Conservation (phyloP, 441 rosid species). For the Theobroma grandiflorum region DNA sequence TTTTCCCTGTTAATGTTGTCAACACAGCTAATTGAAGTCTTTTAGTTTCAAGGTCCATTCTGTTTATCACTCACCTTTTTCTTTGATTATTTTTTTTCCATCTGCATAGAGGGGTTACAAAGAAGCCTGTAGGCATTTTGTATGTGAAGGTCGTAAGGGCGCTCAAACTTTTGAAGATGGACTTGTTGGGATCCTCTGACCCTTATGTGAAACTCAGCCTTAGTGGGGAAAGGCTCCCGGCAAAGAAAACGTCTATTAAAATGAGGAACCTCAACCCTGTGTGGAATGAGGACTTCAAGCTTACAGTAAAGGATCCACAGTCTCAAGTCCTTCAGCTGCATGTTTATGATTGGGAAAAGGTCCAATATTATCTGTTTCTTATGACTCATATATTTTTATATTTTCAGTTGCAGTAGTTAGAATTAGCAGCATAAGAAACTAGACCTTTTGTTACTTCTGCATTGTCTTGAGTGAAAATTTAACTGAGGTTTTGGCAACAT, state of each 20-base stretch:
- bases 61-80: slow-evolving; percentile 4
- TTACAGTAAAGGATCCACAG: slow-evolving; percentile 72
- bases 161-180: slow-evolving; percentile 72
- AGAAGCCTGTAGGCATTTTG: slow-evolving; percentile 89
- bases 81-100: background rate
- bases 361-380: slow-evolving; percentile 20
- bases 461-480: background rate
- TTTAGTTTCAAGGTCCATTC: background rate
- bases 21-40: background rate
- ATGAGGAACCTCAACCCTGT: slow-evolving; percentile 83
- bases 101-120: slow-evolving; percentile 47
- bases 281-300: slow-evolving; percentile 92
- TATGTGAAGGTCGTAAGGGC: slow-evolving; percentile 84
- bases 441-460: background rate
- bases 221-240: slow-evolving; percentile 70
- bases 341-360: slow-evolving; percentile 98
- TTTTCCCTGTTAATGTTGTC: background rate
- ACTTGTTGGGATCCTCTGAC: slow-evolving; percentile 84
- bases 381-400: background rate
- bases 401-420: background rate
- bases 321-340: slow-evolving; percentile 77
- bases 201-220: slow-evolving; percentile 86
- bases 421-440: background rate
- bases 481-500: no score
- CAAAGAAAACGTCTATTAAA: slow-evolving; percentile 82